Evolutionary conservation across 805 yeast species (phyloP).

Genomic region (Yueomyces sp.): DNA sequence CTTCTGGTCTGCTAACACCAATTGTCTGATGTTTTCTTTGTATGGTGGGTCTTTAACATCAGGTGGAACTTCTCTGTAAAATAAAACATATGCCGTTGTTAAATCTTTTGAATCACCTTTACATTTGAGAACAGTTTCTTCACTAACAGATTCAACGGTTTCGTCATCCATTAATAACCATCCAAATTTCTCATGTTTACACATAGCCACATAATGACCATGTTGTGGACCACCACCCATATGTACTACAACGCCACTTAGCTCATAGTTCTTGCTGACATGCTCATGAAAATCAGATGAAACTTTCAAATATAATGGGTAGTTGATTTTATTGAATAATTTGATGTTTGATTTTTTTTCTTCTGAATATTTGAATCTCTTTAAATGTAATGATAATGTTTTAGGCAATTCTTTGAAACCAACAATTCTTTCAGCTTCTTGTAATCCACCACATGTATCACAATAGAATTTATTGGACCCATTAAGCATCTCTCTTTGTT

Average conservation of each 20-base stretch:
- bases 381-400: slow-evolving; percentile 69
- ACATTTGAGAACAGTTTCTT: slow-evolving; percentile 67
- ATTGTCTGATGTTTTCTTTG: slow-evolving; percentile 11
- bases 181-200: slow-evolving; percentile 63
- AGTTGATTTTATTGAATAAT: slow-evolving; percentile 71
- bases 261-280: slow-evolving; percentile 49
- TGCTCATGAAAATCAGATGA: slow-evolving; percentile 36
- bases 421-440: slow-evolving; percentile 87
- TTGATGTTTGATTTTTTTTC: slow-evolving; percentile 69
- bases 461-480: slow-evolving; percentile 89
- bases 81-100: slow-evolving; percentile 83
- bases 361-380: slow-evolving; percentile 86
- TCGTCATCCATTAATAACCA: slow-evolving; percentile 96
- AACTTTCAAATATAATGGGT: slow-evolving; percentile 60
- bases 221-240: slow-evolving; percentile 97
- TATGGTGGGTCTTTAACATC: background rate
- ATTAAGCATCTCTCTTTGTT: slow-evolving; percentile 72
- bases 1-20: slow-evolving; percentile 14
- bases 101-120: slow-evolving; percentile 81
- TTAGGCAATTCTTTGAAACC: slow-evolving; percentile 67
- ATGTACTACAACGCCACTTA: slow-evolving; percentile 81
- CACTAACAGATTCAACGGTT: slow-evolving; percentile 79
- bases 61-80: slow-evolving; percentile 36
- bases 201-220: slow-evolving; percentile 86
- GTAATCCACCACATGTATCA: slow-evolving; percentile 77